A percentile compares a stretch with the other conserved stretches of the same genome.
phyloP scores from a whole-genome alignment of 2,329 filamentous ascomycete genomes.

The Alternaria ethzedia region DNA sequence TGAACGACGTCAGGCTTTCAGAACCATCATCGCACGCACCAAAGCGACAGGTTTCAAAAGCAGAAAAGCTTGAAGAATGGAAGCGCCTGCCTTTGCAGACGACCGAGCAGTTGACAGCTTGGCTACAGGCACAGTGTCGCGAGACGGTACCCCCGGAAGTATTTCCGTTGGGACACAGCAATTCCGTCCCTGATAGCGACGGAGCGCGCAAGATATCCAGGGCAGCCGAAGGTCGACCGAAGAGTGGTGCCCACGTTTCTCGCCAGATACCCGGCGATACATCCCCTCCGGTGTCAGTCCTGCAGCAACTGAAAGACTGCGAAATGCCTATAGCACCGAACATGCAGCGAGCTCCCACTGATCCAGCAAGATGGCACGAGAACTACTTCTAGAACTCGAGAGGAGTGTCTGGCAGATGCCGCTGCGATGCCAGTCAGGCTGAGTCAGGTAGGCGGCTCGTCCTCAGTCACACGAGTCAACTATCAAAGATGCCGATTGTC shows the following conservation, averaged over 20 bases:
- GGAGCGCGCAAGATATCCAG: neutral
- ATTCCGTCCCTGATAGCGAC: neutral
- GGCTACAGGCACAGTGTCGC: constrained; percentile 25
- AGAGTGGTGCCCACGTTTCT: neutral
- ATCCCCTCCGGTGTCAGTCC: neutral
- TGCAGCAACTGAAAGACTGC: constrained; percentile 1
- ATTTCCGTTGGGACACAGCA: neutral
- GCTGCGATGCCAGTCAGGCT: neutral
- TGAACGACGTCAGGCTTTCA: neutral
- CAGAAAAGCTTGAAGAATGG: constrained; percentile 32
- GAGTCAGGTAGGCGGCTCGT: neutral
- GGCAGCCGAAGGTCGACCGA: neutral
- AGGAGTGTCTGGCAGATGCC: neutral
- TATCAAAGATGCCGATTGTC: neutral
- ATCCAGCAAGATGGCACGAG: neutral
- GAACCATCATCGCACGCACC: neutral
- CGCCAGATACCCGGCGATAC: neutral
- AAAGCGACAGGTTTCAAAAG: constrained; percentile 24
- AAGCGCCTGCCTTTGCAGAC: constrained; percentile 28
- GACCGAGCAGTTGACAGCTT: constrained; percentile 24
- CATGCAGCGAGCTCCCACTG: neutral
- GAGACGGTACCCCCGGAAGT: constrained; percentile 6
- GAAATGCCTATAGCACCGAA: constrained; percentile 2
- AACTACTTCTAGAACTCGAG: constrained; percentile 1
- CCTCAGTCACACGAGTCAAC: neutral